Percentiles rank a stretch among this genome's conserved stretches.
These are phyloP conservation scores for Debaryomyces coudertii DNA, from an alignment of 1,139 yeast genomes.

Conservation along the genomic window DNA sequence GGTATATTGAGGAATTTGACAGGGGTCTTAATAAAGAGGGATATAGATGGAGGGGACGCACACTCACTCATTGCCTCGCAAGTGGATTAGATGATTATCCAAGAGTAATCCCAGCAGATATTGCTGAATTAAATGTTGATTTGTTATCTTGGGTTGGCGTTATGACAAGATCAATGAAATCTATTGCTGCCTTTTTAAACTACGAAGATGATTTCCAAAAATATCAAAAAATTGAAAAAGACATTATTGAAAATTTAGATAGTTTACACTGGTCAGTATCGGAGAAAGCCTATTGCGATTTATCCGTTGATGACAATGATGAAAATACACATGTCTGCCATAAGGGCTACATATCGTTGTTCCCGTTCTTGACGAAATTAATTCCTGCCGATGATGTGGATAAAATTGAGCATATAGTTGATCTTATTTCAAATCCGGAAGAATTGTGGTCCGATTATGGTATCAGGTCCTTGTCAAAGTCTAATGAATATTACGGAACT, in stretches of 20 bases:
- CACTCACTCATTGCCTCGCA: slow-evolving; percentile 81
- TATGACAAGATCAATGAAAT: slow-evolving; percentile 81
- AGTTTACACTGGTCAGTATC: slow-evolving; percentile 78
- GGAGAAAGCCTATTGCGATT: slow-evolving; percentile 77
- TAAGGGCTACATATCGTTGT: slow-evolving; percentile 82
- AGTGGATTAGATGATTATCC: slow-evolving; percentile 98
- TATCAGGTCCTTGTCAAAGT: slow-evolving; percentile 75
- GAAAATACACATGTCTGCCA: slow-evolving; percentile 73
- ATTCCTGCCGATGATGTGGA: slow-evolving; percentile 54
- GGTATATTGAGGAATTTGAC: slow-evolving; percentile 72
- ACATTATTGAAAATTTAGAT: slow-evolving; percentile 66
- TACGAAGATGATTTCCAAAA: slow-evolving; percentile 56
- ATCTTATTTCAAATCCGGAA: slow-evolving; percentile 65
- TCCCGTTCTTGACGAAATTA: slow-evolving; percentile 81
- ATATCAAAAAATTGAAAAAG: slow-evolving; percentile 56
- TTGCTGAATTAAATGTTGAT: slow-evolving; percentile 90
- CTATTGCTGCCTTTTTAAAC: slow-evolving; percentile 69
- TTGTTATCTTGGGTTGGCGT: slow-evolving; percentile 91
- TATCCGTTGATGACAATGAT: slow-evolving; percentile 73
- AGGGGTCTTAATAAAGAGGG: slow-evolving; percentile 65
- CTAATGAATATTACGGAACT: slow-evolving; percentile 66
- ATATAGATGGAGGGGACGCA: slow-evolving; percentile 94
- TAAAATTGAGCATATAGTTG: slow-evolving; percentile 55
- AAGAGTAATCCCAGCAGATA: slow-evolving; percentile 76
- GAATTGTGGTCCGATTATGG: slow-evolving; percentile 83